A percentile compares a stretch with the other conserved stretches of the same genome.
These are phyloP conservation scores for Termitomyces sp. DNA, from an alignment of 768 basidiomycete genomes.

Conservation along the genomic window DNA sequence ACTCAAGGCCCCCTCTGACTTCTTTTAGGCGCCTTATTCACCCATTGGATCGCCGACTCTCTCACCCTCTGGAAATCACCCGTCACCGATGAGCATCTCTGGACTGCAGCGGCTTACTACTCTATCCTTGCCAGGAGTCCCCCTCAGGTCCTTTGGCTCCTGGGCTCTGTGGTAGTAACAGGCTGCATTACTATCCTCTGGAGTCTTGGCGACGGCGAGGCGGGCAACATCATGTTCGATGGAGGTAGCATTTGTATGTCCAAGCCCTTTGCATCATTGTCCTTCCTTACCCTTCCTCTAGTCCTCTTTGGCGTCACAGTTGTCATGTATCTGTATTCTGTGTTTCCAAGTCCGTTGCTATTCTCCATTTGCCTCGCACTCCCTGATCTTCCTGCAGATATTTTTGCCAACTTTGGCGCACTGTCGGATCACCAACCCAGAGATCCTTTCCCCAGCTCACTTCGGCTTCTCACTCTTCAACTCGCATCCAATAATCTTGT, in stretches of 20 bases:
- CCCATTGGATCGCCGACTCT: slow-evolving; percentile 93
- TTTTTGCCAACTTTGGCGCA: slow-evolving; percentile 55
- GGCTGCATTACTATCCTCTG: slow-evolving; percentile 71
- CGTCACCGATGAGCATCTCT: slow-evolving; percentile 78
- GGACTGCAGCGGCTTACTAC: slow-evolving; percentile 83
- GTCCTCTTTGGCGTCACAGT: slow-evolving; percentile 76
- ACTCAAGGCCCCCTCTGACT: slow-evolving; percentile 1
- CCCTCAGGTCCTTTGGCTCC: slow-evolving; percentile 49
- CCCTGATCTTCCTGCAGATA: slow-evolving; percentile 34
- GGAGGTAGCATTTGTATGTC: slow-evolving; percentile 82
- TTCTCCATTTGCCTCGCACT: not conserved
- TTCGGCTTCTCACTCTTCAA: slow-evolving; percentile 66
- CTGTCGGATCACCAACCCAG: slow-evolving; percentile 50
- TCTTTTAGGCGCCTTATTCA: slow-evolving; percentile 63
- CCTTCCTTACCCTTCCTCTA: slow-evolving; percentile 23
- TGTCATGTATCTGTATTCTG: slow-evolving; percentile 70
- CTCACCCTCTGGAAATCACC: slow-evolving; percentile 88
- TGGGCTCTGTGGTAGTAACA: slow-evolving; percentile 51
- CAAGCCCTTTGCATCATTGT: not conserved
- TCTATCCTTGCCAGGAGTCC: slow-evolving; percentile 71
- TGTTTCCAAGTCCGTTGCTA: slow-evolving; percentile 66
- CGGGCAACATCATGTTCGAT: slow-evolving; percentile 89
- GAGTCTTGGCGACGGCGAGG: slow-evolving; percentile 74
- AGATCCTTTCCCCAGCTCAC: slow-evolving; percentile 59
- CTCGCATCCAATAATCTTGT: slow-evolving; percentile 83